phyloP scores from a whole-genome alignment of 495 filamentous ascomycete genomes.

The Jackrogersella multiformis region DNA sequence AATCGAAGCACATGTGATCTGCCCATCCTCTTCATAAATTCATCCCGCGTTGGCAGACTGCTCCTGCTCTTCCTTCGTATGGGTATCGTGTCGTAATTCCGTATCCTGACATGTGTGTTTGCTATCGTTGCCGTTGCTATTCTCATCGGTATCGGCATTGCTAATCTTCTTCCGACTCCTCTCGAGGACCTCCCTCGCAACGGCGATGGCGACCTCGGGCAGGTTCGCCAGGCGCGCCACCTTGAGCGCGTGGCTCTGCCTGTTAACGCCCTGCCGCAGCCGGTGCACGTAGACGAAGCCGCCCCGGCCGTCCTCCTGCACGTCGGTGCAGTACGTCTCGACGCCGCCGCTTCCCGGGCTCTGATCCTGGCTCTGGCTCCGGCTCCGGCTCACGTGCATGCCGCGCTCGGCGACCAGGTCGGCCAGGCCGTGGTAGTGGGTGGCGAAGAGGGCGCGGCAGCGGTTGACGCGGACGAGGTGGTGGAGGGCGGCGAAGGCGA shows the following conservation, averaged over 20 bases:
- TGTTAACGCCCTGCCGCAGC: slow-evolving; percentile 83
- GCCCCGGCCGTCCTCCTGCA: slow-evolving; percentile 71
- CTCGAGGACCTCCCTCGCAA: slow-evolving; percentile 60
- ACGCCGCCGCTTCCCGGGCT: slow-evolving; percentile 66
- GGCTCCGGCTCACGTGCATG: slow-evolving; percentile 52
- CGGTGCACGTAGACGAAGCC: slow-evolving; percentile 87
- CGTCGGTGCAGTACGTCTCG: slow-evolving; percentile 88
- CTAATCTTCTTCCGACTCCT: no score
- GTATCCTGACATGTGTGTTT: not conserved
- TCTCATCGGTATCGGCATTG: no score
- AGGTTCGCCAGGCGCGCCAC: slow-evolving; percentile 88
- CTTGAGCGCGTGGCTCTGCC: slow-evolving; percentile 87
- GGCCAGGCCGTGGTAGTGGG: slow-evolving; percentile 88
- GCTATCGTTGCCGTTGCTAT: not conserved
- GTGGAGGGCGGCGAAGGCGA: slow-evolving; percentile 87
- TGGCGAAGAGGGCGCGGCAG: slow-evolving; percentile 88
- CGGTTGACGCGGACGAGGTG: slow-evolving; percentile 79
- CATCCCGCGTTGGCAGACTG: not conserved
- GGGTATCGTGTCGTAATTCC: slow-evolving; percentile 24
- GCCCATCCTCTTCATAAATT: no score
- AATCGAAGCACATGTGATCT: no score
- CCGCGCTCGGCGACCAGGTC: slow-evolving; percentile 66
- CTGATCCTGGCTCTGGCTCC: no score
- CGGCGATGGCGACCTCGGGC: slow-evolving; percentile 65
- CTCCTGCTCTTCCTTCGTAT: not conserved